phyloP scores from a whole-genome alignment of 139 green algal genomes.

The Dunaliella primolecta region DNA sequence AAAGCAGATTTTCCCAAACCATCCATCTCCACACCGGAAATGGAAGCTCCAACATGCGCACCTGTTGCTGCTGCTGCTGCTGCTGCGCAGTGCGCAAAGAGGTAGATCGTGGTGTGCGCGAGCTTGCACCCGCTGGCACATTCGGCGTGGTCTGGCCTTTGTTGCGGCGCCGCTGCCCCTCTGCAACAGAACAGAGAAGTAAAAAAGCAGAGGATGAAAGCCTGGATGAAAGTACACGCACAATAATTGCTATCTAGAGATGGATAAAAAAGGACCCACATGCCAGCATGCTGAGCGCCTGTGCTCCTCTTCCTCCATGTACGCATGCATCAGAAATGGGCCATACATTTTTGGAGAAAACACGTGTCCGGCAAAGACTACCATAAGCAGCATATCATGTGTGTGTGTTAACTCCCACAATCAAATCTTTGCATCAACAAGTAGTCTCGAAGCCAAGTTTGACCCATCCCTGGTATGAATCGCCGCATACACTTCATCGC shows the following conservation, averaged over 20 bases:
- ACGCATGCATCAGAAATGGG: neutral
- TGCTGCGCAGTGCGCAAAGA: neutral
- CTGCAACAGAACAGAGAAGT: neutral
- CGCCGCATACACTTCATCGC: too few species aligned
- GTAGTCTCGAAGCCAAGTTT: too few species aligned
- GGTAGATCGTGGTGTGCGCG: neutral
- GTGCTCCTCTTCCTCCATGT: too few species aligned
- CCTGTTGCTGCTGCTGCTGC: constrained; percentile 16
- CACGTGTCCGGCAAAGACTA: neutral
- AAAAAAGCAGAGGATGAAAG: neutral
- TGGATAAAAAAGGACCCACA: too few species aligned
- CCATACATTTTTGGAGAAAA: neutral
- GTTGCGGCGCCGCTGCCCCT: constrained; percentile 37
- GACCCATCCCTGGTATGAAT: too few species aligned
- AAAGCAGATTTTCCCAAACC: too few species aligned
- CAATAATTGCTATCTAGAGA: too few species aligned
- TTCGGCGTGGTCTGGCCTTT: constrained; percentile 5
- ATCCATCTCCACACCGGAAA: too few species aligned
- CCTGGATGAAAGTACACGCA: neutral
- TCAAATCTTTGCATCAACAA: neutral
- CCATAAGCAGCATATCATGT: neutral
- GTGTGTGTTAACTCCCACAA: neutral
- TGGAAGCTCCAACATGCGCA: too few species aligned
- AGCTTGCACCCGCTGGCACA: constrained; percentile 3
- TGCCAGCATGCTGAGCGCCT: too few species aligned